Conservation (phyloP, 495 filamentous ascomycete species). For the Talaromyces thailandensis region DNA sequence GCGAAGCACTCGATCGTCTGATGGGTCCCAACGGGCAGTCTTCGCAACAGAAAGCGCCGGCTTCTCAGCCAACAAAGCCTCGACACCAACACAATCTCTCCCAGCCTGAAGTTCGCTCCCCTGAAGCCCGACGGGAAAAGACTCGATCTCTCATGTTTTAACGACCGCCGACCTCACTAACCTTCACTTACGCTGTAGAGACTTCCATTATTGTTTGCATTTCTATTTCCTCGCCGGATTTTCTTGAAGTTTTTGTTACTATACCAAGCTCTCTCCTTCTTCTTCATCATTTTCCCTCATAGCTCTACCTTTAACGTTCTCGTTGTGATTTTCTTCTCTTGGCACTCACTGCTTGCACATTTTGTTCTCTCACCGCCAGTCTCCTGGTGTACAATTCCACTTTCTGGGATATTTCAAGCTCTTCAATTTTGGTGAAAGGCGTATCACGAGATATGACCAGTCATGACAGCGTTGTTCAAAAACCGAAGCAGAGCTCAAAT, state of each 20-base stretch:
- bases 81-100: conserved; percentile 36
- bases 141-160: conserved; percentile 37
- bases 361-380: background rate
- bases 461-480: background rate
- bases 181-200: background rate
- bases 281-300: background rate
- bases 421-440: background rate
- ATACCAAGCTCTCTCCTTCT: conserved; percentile 1
- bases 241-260: conserved; percentile 5
- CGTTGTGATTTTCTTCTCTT: conserved; percentile 1
- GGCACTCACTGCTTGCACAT: conserved; percentile 1
- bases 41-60: conserved; percentile 19
- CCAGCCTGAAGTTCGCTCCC: conserved; percentile 30
- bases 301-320: conserved; percentile 1
- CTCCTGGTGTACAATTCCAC: background rate
- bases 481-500: background rate
- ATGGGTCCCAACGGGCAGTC: conserved; percentile 15
- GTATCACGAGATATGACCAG: background rate
- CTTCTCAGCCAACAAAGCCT: conserved; percentile 17
- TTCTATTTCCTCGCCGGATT: background rate
- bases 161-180: background rate
- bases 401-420: background rate
- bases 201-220: conserved; percentile 7
- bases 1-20: conserved; percentile 21
- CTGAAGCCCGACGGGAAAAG: conserved; percentile 34